Base-by-base conservation (phyloP, 306 rosid genomes). In the Fragaria nilgerrensis region DNA sequence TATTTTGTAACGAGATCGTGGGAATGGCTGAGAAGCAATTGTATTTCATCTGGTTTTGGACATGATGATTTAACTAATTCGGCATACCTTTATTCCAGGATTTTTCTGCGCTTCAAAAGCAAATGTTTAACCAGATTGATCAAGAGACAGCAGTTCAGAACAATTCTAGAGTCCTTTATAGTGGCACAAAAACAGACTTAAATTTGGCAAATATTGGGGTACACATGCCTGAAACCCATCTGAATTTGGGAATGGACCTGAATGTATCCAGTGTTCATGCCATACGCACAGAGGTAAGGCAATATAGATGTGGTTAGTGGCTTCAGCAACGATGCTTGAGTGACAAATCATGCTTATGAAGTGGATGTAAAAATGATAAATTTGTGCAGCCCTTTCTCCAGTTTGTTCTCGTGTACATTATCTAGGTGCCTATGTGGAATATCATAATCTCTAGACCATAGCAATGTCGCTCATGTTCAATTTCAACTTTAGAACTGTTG, bases 201-300 rank as follows among this genome's bases (percentile, higher is more conserved):
- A 43, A 70, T 45, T 75, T 64, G 45, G 52, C n/a, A 25, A 82
- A 61, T 70, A 61, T 73, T 45, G 84, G 68, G 71, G 83, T 58
- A 74, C 76, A 79, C 71, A 65, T 83, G 77, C 78, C 62, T 29
- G 80, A 80, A 62, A 47, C 70, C 53, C 74, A 83, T 76, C 70
- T 19, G 59, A 75, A 73, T 75, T 44, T 36, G 65, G 81, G 59
- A 71, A 68, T 77, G 43, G 27, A 17, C 62, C 70, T 63, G 10
- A 22, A 77, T 49, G 53, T 47, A 70, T 78, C 79, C 74, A 70
- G 66, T 53, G 41, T 72, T 62, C 50, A 22, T 62, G 27, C 76
- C 27, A 16, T 59, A 73, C 73, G 9, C 58, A 75, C 34, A 65
- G 78, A 81, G 75, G 82, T 71, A 85, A 83, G 81, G 77, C 22